Evolutionary conservation across 768 basidiomycete species (phyloP).

Genomic region (Butyriboletus loyo): DNA sequence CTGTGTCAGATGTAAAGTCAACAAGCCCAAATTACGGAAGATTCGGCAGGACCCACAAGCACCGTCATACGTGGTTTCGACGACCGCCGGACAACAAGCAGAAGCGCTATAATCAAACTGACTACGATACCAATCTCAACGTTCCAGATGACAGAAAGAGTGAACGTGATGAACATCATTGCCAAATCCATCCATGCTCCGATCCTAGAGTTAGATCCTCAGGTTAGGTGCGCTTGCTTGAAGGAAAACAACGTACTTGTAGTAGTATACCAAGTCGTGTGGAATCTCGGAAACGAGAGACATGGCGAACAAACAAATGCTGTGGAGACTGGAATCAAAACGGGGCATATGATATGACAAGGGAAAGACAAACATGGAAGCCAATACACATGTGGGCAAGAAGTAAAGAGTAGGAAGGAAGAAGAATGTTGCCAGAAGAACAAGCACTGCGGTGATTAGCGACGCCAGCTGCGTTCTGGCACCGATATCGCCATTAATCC

Average conservation of each 20-base stretch:
- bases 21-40: not conserved
- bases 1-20: conserved; percentile 34
- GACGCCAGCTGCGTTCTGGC: conserved; percentile 89
- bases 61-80: conserved; percentile 90
- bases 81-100: conserved; percentile 87
- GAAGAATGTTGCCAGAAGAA: conserved; percentile 86
- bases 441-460: conserved; percentile 66
- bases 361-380: conserved; percentile 64
- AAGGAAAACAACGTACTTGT: conserved; percentile 50
- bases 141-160: conserved; percentile 83
- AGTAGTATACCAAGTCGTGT: conserved; percentile 82
- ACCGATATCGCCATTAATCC: conserved; percentile 90
- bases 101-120: conserved; percentile 80
- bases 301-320: conserved; percentile 83
- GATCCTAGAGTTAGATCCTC: conserved; percentile 44
- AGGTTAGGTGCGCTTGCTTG: not conserved
- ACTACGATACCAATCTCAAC: conserved; percentile 93
- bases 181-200: conserved; percentile 88
- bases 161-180: conserved; percentile 86
- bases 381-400: conserved; percentile 87
- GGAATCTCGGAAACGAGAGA: conserved; percentile 82
- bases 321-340: conserved; percentile 28
- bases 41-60: conserved; percentile 44
- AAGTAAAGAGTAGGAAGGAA: conserved; percentile 82
- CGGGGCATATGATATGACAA: not conserved